Base-by-base conservation (phyloP, 306 rosid genomes). In the Malus asiatica region DNA sequence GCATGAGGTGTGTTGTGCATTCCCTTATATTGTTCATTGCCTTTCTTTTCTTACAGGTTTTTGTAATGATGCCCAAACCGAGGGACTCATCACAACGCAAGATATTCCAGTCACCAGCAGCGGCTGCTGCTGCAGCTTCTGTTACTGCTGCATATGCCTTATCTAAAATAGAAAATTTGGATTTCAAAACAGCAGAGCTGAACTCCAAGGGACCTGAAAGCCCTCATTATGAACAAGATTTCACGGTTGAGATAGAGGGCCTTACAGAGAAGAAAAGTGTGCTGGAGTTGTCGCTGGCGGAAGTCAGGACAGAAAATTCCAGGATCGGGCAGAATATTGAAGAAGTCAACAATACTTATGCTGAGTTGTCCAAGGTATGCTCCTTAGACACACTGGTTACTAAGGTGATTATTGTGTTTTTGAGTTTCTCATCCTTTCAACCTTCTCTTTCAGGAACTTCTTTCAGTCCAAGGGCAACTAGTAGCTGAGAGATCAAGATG, bases 71-170 rank as follows among this genome's bases (percentile, higher is more conserved):
- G 84, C 96, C 95, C 77, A 96, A 89, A 90, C 84, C 83, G 59
- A 89, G 46, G 80, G 89, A 85, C 70, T 79, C 70, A 51, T 73
- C 77, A 55, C 89, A 77, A 63, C 99, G 93, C 72, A 96, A 96
- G 86, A 96, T 96, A 76, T 90, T 90, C 82, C 98, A 84, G 82
- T 96, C 99, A 13, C 96, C 99, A 19, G 98, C 99, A 0, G 99
- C 99, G 0, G 99, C 99, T 0, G 99, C 99, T 0, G 98, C 99
- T 0, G 99, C 99, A 5, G 98, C 99, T 72, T 96, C 99, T 76
- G 99, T 96, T 70, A 86, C 90, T 78, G 97, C 96, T 73, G 98
- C 99, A 58, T 96, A 90, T 85, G 99, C 99, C 63, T 85, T 96
- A 70, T 85, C 90, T 72, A 92, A 90, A 82, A 82, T 90, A 73